Conservation (phyloP, 2,329 filamentous ascomycete species). For the Colletotrichum euphorbiae region DNA sequence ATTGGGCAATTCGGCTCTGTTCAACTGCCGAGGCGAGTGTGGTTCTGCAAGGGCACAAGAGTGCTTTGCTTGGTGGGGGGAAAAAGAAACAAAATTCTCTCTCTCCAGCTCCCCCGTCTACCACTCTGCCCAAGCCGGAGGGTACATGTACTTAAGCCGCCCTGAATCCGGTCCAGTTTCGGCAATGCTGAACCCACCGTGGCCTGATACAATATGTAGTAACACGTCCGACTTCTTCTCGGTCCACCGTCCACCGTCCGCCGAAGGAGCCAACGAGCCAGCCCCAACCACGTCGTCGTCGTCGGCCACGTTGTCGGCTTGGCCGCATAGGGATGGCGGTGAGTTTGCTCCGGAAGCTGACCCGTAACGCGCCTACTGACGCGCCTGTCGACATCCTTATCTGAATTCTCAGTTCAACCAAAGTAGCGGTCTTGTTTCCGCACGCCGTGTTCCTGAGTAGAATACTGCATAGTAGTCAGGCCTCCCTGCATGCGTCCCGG, state of each 20-base stretch:
- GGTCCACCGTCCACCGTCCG: constrained; percentile 20
- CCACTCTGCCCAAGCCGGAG: too few species aligned
- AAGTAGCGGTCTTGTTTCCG: constrained; percentile 1
- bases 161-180: too few species aligned
- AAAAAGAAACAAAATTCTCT: too few species aligned
- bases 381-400: not conserved
- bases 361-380: not conserved
- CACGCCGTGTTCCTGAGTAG: constrained; percentile 3
- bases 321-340: constrained; percentile 33
- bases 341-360: constrained; percentile 31
- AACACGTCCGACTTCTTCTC: constrained; percentile 25
- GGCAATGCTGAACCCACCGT: too few species aligned
- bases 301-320: constrained; percentile 20
- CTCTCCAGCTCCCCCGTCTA: too few species aligned
- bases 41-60: too few species aligned
- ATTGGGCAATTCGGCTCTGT: not conserved
- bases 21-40: constrained; percentile 20
- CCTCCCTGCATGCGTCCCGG: constrained; percentile 31
- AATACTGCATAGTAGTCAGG: constrained; percentile 8
- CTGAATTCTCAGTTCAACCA: not conserved
- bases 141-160: too few species aligned
- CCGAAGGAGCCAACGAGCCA: constrained; percentile 9
- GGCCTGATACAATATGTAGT: not conserved
- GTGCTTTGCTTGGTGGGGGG: too few species aligned
- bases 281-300: constrained; percentile 7